Evolutionary conservation across 2,329 filamentous ascomycete species (phyloP), one percentile per base, ranked within the genome.

Genomic region (Dothideomycetes sp.): DNA sequence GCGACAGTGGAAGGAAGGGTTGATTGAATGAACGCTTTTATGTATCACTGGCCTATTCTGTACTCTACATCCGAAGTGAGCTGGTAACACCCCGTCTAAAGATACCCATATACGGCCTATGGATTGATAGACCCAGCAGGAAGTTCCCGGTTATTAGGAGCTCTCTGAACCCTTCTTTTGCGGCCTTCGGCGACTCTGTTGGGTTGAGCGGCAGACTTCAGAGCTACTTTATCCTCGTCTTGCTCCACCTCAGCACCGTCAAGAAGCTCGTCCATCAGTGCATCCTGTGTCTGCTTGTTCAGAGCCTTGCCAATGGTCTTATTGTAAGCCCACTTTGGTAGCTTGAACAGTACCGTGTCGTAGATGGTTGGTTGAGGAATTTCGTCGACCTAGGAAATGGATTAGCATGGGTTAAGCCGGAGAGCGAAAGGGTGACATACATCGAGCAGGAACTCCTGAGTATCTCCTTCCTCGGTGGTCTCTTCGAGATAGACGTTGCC

Each of bases 401-500:
- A 42, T 58, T 51, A 57, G 52, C 34, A 19, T 29, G 8, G 18
- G 7, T 8, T 9, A 30, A 15, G 15, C 4, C 11, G 19, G 46
- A 58, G 50, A 57, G 52, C 34, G 40, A 14, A 31, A 18, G 19
- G 22, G 17, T 8, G 37, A 74, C 82, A 71, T 65, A 95, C 79
- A 58, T 98, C 89, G 44, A 98, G 77, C 47, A 95, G 66, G 56
- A 81, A 94, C 57, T 95, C 85, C 49, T 83, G 75, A 22, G 77
- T 73, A 40, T 84, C 77, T 38, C 91, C 91, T 17, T 95, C 85
- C 49, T 88, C 87, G 37, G 86, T 85, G 52, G 85, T 75, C 56
- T 94, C 84, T 62, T 96, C 88, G n/a, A 98, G 70, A 56, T 85
- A 98, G 10, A 98, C 91, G 52, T 95, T 87, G 19, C 91, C 91